A percentile compares a stretch with the other conserved stretches of the same genome.
These are phyloP conservation scores for Cladobotryum protrusum DNA, from an alignment of 2,329 filamentous ascomycete genomes.

Conservation along the genomic window DNA sequence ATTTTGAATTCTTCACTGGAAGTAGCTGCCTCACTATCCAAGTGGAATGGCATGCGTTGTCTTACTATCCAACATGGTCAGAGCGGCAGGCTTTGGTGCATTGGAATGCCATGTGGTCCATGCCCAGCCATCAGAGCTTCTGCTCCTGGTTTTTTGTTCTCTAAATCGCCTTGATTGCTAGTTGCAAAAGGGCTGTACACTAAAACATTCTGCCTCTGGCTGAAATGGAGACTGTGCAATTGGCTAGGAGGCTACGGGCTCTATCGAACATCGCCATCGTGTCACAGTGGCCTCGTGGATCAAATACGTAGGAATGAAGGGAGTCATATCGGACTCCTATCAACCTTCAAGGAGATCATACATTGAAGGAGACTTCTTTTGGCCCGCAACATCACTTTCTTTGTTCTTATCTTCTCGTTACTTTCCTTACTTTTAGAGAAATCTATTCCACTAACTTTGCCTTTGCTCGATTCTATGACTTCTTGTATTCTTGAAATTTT, in stretches of 20 bases:
- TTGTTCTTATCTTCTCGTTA: slow-evolving; percentile 3
- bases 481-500: slow-evolving; percentile 12
- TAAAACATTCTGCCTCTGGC: slow-evolving; percentile 29
- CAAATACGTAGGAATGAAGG: slow-evolving; percentile 33
- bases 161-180: slow-evolving; percentile 2
- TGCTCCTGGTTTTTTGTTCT: slow-evolving; percentile 7
- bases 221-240: slow-evolving; percentile 19
- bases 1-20: background rate
- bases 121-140: slow-evolving; percentile 8
- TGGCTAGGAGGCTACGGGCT: slow-evolving; percentile 4
- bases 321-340: slow-evolving; percentile 14
- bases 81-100: slow-evolving; percentile 12
- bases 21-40: slow-evolving; percentile 6
- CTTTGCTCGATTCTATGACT: slow-evolving; percentile 10
- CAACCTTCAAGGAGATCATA: slow-evolving; percentile 25
- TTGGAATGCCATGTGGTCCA: slow-evolving; percentile 21
- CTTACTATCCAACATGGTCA: slow-evolving; percentile 12
- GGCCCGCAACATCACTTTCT: slow-evolving; percentile 8
- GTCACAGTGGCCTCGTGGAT: slow-evolving; percentile 19
- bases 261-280: slow-evolving; percentile 14
- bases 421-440: too few species aligned
- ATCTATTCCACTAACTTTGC: background rate
- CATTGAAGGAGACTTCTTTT: slow-evolving; percentile 18
- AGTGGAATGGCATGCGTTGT: slow-evolving; percentile 12
- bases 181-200: background rate